Percentiles rank a stretch among this genome's conserved stretches.
phyloP scores from a whole-genome alignment of 1,139 yeast genomes.

The Hansenula sp. region DNA sequence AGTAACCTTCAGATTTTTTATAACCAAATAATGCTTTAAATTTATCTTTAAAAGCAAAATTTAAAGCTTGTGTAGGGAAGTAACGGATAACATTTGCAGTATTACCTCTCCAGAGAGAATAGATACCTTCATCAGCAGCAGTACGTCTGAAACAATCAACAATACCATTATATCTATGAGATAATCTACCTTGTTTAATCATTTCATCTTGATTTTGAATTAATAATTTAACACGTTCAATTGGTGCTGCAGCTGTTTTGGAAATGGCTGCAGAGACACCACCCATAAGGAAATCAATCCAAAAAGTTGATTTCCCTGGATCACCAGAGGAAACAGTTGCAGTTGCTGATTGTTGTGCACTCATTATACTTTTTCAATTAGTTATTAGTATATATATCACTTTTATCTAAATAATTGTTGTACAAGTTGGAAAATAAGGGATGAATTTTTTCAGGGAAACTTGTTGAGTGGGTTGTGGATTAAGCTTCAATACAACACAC shows the following conservation, averaged over 20 bases:
- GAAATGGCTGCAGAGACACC: constrained; percentile 86
- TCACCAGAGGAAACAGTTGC: constrained; percentile 10
- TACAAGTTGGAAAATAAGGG: too few species aligned
- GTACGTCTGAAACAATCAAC: constrained; percentile 71
- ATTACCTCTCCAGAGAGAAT: constrained; percentile 81
- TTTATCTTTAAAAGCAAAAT: constrained; percentile 82
- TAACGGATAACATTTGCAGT: constrained; percentile 79
- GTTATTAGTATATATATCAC: too few species aligned
- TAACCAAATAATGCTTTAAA: constrained; percentile 75
- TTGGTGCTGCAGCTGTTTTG: constrained; percentile 82
- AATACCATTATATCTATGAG: constrained; percentile 64
- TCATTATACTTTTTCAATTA: too few species aligned
- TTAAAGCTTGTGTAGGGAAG: constrained; percentile 82
- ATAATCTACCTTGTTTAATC: constrained; percentile 76
- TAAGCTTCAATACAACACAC: too few species aligned
- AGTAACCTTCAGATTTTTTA: constrained; percentile 63
- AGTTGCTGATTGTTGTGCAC: not conserved
- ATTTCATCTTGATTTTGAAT: constrained; percentile 82
- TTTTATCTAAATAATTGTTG: too few species aligned
- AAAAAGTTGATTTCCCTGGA: constrained; percentile 31
- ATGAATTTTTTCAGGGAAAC: too few species aligned
- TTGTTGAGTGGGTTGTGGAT: too few species aligned
- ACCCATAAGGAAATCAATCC: constrained; percentile 67
- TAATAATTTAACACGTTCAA: constrained; percentile 75
- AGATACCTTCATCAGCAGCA: constrained; percentile 64